These are phyloP conservation scores for Thielaviopsis populi DNA, from an alignment of 2,329 filamentous ascomycete species.

Conservation along the genomic window DNA sequence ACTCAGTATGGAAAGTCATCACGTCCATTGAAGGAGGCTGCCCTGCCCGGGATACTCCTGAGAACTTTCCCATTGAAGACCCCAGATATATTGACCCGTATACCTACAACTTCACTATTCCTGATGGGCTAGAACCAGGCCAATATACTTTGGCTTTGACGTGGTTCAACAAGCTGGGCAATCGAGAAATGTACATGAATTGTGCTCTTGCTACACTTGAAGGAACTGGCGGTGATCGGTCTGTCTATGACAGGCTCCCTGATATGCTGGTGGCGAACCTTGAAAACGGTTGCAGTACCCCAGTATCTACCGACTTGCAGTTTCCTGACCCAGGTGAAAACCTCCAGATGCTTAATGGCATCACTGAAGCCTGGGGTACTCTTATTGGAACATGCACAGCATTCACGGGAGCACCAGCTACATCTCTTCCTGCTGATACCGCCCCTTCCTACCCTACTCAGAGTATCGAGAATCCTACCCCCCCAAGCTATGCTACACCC, in stretches of 20 bases:
- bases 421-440: slow-evolving; percentile 18
- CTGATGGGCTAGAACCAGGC: slow-evolving; percentile 54
- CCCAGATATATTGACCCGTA: slow-evolving; percentile 32
- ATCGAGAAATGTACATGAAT: slow-evolving; percentile 97
- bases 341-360: slow-evolving; percentile 34
- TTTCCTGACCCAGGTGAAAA: slow-evolving; percentile 49
- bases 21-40: slow-evolving; percentile 79
- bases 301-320: slow-evolving; percentile 34
- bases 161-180: slow-evolving; percentile 87
- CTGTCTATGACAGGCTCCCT: slow-evolving; percentile 49
- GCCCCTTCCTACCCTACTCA: slow-evolving; percentile 21
- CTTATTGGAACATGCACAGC: slow-evolving; percentile 21
- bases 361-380: slow-evolving; percentile 24
- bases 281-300: slow-evolving; percentile 39
- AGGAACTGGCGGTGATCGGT: slow-evolving; percentile 32
- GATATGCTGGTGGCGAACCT: slow-evolving; percentile 57
- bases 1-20: slow-evolving; percentile 73
- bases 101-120: slow-evolving; percentile 56
- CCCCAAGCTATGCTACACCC: slow-evolving; percentile 1
- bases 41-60: slow-evolving; percentile 42
- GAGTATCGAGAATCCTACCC: slow-evolving; percentile 17
- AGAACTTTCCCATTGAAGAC: slow-evolving; percentile 39
- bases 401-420: slow-evolving; percentile 19
- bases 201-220: slow-evolving; percentile 62
- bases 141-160: slow-evolving; percentile 78